Base-by-base conservation (phyloP, 139 green algal genomes). In the Picochlorum sp. region DNA sequence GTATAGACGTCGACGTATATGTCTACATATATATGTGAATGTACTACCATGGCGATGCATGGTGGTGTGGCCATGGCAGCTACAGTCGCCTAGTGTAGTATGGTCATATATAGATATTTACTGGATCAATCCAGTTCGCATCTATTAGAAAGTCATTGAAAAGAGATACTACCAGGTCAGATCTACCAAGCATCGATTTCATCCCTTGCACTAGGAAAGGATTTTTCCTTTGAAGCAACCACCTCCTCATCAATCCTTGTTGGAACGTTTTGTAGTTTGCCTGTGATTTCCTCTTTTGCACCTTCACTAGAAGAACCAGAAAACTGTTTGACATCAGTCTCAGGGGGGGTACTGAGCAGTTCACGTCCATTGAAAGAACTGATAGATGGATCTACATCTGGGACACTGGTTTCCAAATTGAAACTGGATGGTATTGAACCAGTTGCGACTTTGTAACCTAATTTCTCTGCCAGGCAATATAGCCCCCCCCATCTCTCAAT, bases 401-500 rank as follows among this genome's bases (percentile, higher is more conserved):
- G 57, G 20, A 77, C 50, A 36, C 74, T 68, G 29, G 51, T 33
- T 22, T 59, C 33, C 72, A 68, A 80, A 33, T 73, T 52, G 20
- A 33, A 49, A 26, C 33, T 20, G 12, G 33, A 33, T 74, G 39
- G 39, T 59, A 43, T 31, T 45, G 28, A 10, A 20, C 25, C 26
- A 18, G 45, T 30, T 6, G 33, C 31, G 14, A 37, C 6, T 22
- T 18, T 16, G 18, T 56, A 63, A 16, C 30, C 51, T 32, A 69
- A 33, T 26, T 37, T 28, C 12, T 30, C 28, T 6, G 30, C 52
- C 14, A 59, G 41, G 16, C 20, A 44, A 25, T 64, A 61, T 28
- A 85, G 36, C 6, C 77, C 77, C 13, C 77, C 77, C 70, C 67
- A 81, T 24, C 57, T 57, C 64, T 82, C 75, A 33, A 82, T 59